Evolutionary conservation across 2,329 filamentous ascomycete species (phyloP).

Genomic region (Balansia obtecta): DNA sequence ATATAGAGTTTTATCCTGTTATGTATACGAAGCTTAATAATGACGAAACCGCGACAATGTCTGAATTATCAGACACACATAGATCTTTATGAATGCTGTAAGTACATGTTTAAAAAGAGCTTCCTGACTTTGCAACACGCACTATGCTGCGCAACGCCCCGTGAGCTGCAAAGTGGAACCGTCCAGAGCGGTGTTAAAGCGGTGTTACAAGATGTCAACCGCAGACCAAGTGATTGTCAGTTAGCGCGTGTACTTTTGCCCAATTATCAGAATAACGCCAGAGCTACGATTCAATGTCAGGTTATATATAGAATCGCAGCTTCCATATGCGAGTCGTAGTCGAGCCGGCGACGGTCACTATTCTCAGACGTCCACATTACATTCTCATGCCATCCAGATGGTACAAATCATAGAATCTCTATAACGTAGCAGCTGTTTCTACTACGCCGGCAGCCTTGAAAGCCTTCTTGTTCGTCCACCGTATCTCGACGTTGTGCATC

Average conservation of each 20-base stretch:
- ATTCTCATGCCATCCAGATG: neutral
- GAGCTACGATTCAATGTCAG: neutral
- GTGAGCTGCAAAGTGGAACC: no score
- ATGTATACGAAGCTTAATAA: conserved; percentile 10
- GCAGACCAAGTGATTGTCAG: no score
- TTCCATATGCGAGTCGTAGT: neutral
- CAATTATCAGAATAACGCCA: neutral
- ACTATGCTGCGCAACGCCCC: neutral
- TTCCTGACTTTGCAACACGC: neutral
- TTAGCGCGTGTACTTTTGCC: neutral
- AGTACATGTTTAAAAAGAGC: neutral
- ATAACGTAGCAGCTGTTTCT: conserved; percentile 46
- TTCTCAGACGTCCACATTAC: neutral
- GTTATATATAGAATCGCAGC: neutral
- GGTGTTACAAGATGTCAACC: no score
- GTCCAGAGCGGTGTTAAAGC: no score
- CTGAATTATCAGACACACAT: neutral
- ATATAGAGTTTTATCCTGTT: conserved; percentile 11
- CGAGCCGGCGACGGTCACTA: neutral
- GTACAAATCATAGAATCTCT: conserved; percentile 7
- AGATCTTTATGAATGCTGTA: neutral
- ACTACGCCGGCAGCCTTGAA: conserved; percentile 53
- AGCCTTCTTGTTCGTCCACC: conserved; percentile 46
- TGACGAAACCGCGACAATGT: neutral
- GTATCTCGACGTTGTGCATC: conserved; percentile 71